Conservation (phyloP, 805 yeast species). For the Kockiozyma suomiensis region DNA sequence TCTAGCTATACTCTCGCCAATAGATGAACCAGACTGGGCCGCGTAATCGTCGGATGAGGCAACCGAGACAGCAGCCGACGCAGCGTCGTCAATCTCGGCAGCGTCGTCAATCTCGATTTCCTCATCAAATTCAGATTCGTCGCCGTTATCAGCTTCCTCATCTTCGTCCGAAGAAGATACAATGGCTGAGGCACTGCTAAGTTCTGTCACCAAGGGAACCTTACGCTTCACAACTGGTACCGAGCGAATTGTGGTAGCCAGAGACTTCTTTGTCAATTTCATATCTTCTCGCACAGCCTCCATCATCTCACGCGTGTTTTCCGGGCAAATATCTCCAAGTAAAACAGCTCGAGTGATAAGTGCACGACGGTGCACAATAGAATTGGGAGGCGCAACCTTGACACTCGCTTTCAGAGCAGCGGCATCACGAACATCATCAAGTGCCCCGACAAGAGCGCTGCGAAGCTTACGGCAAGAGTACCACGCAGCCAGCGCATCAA, state of each 20-base stretch:
- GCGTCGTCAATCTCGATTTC: slow-evolving; percentile 17
- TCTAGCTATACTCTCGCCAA: slow-evolving; percentile 9
- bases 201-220: not conserved
- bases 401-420: slow-evolving; percentile 22
- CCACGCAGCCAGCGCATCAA: slow-evolving; percentile 42
- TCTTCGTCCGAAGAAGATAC: slow-evolving; percentile 8
- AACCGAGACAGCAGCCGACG: slow-evolving; percentile 8
- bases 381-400: slow-evolving; percentile 39
- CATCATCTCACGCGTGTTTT: slow-evolving; percentile 34
- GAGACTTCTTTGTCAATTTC: slow-evolving; percentile 9
- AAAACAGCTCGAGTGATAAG: slow-evolving; percentile 39
- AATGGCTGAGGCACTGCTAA: slow-evolving; percentile 7
- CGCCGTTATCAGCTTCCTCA: slow-evolving; percentile 4
- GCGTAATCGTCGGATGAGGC: slow-evolving; percentile 8
- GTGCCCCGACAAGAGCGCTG: slow-evolving; percentile 31
- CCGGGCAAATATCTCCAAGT: slow-evolving; percentile 35
- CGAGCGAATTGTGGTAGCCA: not conserved
- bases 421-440: slow-evolving; percentile 22
- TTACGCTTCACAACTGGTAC: not conserved
- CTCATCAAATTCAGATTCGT: not conserved
- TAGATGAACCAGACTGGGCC: not conserved
- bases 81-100: slow-evolving; percentile 5
- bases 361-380: slow-evolving; percentile 38
- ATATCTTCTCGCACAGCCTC: slow-evolving; percentile 34
- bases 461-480: slow-evolving; percentile 37